Conservation (phyloP, 768 basidiomycete genomes). For the Chalciporus pseudorubinellus region DNA sequence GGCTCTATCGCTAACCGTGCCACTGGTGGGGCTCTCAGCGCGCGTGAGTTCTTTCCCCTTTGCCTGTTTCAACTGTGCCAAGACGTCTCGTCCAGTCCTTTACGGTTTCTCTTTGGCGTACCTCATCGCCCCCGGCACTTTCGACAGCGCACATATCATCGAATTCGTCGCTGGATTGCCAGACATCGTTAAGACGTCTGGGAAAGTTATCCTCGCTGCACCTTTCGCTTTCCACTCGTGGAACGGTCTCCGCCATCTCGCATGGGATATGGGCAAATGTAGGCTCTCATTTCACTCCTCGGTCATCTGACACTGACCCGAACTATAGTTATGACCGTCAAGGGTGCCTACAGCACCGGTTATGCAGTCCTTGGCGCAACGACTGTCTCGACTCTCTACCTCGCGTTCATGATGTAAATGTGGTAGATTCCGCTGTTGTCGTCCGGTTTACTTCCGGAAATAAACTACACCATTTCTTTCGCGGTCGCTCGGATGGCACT, state of each 20-base stretch:
- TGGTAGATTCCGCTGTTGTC: not conserved
- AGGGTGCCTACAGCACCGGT: slow-evolving; percentile 75
- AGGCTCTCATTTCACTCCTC: slow-evolving; percentile 34
- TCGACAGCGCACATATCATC: slow-evolving; percentile 77
- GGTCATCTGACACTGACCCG: not conserved
- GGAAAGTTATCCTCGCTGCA: slow-evolving; percentile 75
- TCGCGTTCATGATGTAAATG: slow-evolving; percentile 32
- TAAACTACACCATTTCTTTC: not conserved
- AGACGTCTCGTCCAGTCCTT: slow-evolving; percentile 39
- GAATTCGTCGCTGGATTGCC: slow-evolving; percentile 71
- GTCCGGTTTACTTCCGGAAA: not conserved
- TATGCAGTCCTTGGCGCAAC: slow-evolving; percentile 84
- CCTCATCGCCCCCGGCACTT: slow-evolving; percentile 74
- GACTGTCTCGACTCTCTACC: slow-evolving; percentile 67
- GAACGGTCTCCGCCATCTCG: slow-evolving; percentile 88
- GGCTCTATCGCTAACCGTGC: slow-evolving; percentile 82
- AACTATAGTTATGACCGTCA: slow-evolving; percentile 69
- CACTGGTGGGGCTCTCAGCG: slow-evolving; percentile 80
- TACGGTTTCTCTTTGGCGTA: slow-evolving; percentile 88
- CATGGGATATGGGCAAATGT: slow-evolving; percentile 91
- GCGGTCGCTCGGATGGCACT: not conserved
- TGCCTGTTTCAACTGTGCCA: no score
- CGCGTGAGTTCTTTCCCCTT: slow-evolving; percentile 40
- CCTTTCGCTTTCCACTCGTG: slow-evolving; percentile 90
- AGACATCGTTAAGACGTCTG: slow-evolving; percentile 68